Base-by-base conservation (phyloP, 2,329 filamentous ascomycete species). In the Neoarthrinium moseri region DNA sequence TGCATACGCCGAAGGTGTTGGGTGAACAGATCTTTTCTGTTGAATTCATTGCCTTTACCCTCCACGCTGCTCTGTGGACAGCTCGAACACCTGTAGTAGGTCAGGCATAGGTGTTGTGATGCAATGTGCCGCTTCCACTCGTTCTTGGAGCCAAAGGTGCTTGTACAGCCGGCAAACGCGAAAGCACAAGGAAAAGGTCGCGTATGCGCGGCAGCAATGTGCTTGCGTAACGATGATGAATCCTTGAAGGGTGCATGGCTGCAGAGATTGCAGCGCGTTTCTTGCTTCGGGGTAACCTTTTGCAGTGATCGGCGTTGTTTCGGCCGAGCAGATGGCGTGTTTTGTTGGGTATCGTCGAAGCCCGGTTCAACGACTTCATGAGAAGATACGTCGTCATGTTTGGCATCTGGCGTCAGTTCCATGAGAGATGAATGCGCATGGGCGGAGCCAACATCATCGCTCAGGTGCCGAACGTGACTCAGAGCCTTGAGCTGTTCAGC, bases 1-100 rank as follows among this genome's bases (percentile, higher is more conserved):
- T 99, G 94, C 92, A 97, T 97, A 37, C 92, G 88, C 12, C 91
- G 86, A 12, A 95, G 78, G 59, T 99, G 92, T 62, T 97, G 92
- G 0, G 89, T 92, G 65, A 96, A 99, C 11, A 99, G 80, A 61
- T 97, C 92, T 64, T 96, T 96, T 57, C 92, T 86, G 65, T 96
- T 96, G 68, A 96, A 96, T 64, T 86, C 82, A 50, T 73, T 72
- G 2, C 70, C 68, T 47, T 72, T 72, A 17, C 68, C 70, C 50
- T 73, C 68, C 4, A 64, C 60, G 2, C 66, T 67, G 46, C 62
- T 70, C 50, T 71, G 68, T 0, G 80, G 76, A 48, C 82, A 86
- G 2, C 76, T 71, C 0, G 82, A 84, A 52, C 82, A 86, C 17
- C 82, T 75, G 56, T 85, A 86, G 54, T 78, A 85, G 39, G 78